Percentiles rank a stretch among this genome's conserved stretches.
phyloP scores from a whole-genome alignment of 495 filamentous ascomycete species.

The Trichoderma virens region DNA sequence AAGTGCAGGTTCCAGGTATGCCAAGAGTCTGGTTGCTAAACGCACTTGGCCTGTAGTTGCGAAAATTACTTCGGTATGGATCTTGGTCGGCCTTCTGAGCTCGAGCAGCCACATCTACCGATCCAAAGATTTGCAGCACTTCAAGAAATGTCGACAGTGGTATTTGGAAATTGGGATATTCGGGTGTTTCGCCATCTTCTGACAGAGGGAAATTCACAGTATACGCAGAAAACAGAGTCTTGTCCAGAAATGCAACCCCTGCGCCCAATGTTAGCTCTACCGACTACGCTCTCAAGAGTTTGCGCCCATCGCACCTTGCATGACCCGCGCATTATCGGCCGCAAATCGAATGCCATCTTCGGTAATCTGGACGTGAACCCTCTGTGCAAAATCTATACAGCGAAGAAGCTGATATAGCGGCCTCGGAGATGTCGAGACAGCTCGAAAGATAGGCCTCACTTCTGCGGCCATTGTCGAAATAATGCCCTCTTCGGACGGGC shows the following conservation, averaged over 20 bases:
- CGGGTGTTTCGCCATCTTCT: conserved; percentile 30
- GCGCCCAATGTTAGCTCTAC: conserved; percentile 5
- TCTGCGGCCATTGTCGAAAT: conserved; percentile 11
- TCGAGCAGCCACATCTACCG: conserved; percentile 54
- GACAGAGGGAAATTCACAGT: conserved; percentile 38
- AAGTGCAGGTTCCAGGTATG: conserved; percentile 70
- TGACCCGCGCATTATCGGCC: conserved; percentile 73
- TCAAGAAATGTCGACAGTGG: conserved; percentile 83
- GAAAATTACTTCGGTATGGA: conserved; percentile 44
- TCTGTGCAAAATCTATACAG: conserved; percentile 74
- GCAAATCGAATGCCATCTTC: conserved; percentile 78
- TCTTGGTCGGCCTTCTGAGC: conserved; percentile 46
- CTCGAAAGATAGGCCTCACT: conserved; percentile 58
- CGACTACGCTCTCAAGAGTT: conserved; percentile 11
- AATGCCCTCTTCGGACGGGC: background rate
- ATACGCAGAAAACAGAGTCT: conserved; percentile 79
- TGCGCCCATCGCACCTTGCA: conserved; percentile 58
- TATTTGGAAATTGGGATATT: conserved; percentile 61
- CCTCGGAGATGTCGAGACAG: conserved; percentile 76
- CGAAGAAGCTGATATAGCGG: conserved; percentile 86
- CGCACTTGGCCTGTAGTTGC: conserved; percentile 51
- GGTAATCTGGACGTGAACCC: conserved; percentile 76
- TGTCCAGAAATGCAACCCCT: conserved; percentile 78
- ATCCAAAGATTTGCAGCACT: conserved; percentile 87
- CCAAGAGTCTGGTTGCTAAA: conserved; percentile 72